phyloP scores from a whole-genome alignment of 176 grass and related monocot genomes.

The Hsuehochloa calcarea region DNA sequence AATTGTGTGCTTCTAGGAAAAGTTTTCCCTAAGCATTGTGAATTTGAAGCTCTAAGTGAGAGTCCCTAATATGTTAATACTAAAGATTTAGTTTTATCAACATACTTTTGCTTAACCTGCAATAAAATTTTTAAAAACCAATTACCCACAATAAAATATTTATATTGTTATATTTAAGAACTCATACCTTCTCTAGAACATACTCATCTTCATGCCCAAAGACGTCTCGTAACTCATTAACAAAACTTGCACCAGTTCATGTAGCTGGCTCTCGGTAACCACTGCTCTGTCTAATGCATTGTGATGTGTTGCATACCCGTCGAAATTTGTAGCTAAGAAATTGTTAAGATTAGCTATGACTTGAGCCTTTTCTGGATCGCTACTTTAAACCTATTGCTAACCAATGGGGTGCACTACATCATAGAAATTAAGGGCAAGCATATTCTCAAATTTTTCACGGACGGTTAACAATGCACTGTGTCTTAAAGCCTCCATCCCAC shows the following conservation, averaged over 20 bases:
- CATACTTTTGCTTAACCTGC: not conserved
- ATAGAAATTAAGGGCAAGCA: not conserved
- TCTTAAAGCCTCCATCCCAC: not conserved
- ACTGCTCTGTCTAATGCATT: not conserved
- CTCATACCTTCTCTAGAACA: not conserved
- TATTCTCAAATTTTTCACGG: not conserved
- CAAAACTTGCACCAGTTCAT: not conserved
- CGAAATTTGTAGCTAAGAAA: not conserved
- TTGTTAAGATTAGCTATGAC: not conserved
- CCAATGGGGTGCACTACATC: not conserved
- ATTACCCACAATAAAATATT: not conserved
- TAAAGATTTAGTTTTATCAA: no score
- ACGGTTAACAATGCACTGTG: not conserved
- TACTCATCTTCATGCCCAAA: not conserved
- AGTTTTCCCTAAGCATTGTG: not conserved
- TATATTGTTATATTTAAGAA: not conserved
- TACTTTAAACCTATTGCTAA: not conserved
- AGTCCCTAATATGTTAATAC: not conserved
- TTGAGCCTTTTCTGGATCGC: not conserved
- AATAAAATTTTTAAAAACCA: not conserved
- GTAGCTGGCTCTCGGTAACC: not conserved
- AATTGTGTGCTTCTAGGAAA: not conserved
- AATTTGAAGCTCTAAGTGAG: not conserved
- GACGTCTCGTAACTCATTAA: not conserved
- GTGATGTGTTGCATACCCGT: not conserved